Evolutionary conservation across 257 asterid species (phyloP).

Genomic region (Lavandula angustifolia): DNA sequence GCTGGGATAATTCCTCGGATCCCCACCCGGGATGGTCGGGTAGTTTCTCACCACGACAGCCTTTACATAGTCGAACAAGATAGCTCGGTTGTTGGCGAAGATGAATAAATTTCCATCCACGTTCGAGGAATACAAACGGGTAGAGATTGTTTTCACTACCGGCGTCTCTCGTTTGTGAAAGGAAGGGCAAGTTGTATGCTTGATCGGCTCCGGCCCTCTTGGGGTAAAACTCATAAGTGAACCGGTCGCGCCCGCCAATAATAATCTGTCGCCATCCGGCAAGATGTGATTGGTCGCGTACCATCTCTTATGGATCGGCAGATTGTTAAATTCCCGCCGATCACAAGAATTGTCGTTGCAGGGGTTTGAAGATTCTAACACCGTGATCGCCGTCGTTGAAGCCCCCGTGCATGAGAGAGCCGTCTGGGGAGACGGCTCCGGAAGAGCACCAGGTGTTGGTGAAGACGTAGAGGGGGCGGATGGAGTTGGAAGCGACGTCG

Average conservation of each 20-base stretch:
- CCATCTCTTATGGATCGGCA: background rate
- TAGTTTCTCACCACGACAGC: background rate
- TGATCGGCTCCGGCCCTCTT: background rate
- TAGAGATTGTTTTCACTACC: too few relatives aligned
- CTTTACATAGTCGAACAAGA: too few relatives aligned
- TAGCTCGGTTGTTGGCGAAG: too few relatives aligned
- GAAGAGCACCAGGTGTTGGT: slow-evolving; percentile 15
- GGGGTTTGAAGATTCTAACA: background rate
- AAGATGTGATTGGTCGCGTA: slow-evolving; percentile 5
- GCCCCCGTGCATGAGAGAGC: background rate
- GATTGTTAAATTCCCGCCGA: background rate
- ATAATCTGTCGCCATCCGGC: slow-evolving; percentile 12
- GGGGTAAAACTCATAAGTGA: too few relatives aligned
- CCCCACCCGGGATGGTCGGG: background rate
- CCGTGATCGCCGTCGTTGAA: background rate
- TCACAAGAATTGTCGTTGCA: background rate
- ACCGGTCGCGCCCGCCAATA: background rate
- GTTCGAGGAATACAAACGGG: too few relatives aligned
- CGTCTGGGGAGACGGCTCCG: background rate
- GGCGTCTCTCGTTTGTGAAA: background rate
- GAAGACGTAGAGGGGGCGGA: slow-evolving; percentile 4
- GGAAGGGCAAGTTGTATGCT: background rate
- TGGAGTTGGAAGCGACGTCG: slow-evolving; percentile 12
- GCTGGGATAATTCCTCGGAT: slow-evolving; percentile 9
- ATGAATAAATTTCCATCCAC: too few relatives aligned